Evolutionary conservation across 1,139 yeast genomes (phyloP).

Genomic region (Magnusiomyces suaveolens): DNA sequence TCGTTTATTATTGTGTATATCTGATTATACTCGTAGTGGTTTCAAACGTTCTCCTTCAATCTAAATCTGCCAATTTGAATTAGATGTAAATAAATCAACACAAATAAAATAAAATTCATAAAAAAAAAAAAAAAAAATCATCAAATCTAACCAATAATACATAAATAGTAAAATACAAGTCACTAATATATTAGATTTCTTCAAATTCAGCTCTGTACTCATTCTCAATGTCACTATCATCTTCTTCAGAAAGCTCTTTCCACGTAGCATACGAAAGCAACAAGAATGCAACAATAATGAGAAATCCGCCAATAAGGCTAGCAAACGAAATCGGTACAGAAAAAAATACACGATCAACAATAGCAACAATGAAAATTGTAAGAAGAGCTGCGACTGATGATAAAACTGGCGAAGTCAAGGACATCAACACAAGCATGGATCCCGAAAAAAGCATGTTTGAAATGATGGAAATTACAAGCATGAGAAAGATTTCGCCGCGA

Average conservation of each 20-base stretch:
- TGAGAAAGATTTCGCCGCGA: conserved; percentile 35
- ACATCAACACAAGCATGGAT: conserved; percentile 66
- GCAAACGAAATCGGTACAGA: conserved; percentile 38
- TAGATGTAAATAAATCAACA: too few species aligned
- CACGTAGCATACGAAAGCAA: conserved; percentile 61
- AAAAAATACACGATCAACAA: conserved; percentile 67
- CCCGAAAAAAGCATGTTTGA: conserved; percentile 65
- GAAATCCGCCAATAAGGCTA: conserved; percentile 33
- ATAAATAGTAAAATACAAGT: too few species aligned
- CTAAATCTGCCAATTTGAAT: too few species aligned
- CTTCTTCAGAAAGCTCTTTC: conserved; percentile 63
- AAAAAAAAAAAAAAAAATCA: too few species aligned
- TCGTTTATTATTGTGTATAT: too few species aligned
- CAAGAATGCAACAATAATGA: conserved; percentile 53
- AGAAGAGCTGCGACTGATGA: conserved; percentile 74
- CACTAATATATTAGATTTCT: too few species aligned
- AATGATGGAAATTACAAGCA: conserved; percentile 39
- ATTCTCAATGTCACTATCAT: conserved; percentile 25
- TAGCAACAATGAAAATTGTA: conserved; percentile 70
- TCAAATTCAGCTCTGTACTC: conserved; percentile 2
- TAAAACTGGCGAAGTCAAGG: conserved; percentile 76
- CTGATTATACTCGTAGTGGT: too few species aligned
- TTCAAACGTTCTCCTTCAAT: too few species aligned
- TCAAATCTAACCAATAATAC: too few species aligned
- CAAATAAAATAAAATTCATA: too few species aligned